Evolutionary conservation across 306 rosid species (phyloP).

Genomic region (Vigna nakashimae): DNA sequence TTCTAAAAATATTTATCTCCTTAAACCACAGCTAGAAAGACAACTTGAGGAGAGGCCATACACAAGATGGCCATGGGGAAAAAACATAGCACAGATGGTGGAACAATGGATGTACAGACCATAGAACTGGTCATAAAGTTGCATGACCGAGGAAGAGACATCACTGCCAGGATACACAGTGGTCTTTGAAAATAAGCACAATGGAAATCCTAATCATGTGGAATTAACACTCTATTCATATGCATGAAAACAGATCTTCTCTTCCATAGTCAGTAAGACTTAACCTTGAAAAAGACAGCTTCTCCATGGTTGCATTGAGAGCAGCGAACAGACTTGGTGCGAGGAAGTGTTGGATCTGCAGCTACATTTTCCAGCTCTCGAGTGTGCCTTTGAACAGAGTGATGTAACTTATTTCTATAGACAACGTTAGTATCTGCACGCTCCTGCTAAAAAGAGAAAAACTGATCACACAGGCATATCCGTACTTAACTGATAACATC

Average conservation of each 20-base stretch:
- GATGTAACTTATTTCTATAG: slow-evolving; percentile 79
- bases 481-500: background rate
- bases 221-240: background rate
- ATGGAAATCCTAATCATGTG: background rate
- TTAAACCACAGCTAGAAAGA: background rate
- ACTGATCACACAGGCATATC: slow-evolving; percentile 11
- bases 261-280: slow-evolving; percentile 6
- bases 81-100: background rate
- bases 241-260: background rate
- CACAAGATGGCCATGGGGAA: background rate
- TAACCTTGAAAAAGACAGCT: slow-evolving; percentile 89
- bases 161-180: background rate
- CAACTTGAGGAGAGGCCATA: background rate
- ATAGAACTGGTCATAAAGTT: background rate
- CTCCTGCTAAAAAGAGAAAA: slow-evolving; percentile 59
- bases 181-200: background rate
- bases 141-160: background rate
- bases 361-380: slow-evolving; percentile 76
- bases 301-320: slow-evolving; percentile 87
- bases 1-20: background rate
- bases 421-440: slow-evolving; percentile 75
- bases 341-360: slow-evolving; percentile 93
- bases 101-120: background rate
- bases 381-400: slow-evolving; percentile 71
- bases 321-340: slow-evolving; percentile 82